A percentile compares a stretch with the other conserved stretches of the same genome.
Conservation (phyloP, 2,329 filamentous ascomycete genomes). For the Ascochyta pisi region DNA sequence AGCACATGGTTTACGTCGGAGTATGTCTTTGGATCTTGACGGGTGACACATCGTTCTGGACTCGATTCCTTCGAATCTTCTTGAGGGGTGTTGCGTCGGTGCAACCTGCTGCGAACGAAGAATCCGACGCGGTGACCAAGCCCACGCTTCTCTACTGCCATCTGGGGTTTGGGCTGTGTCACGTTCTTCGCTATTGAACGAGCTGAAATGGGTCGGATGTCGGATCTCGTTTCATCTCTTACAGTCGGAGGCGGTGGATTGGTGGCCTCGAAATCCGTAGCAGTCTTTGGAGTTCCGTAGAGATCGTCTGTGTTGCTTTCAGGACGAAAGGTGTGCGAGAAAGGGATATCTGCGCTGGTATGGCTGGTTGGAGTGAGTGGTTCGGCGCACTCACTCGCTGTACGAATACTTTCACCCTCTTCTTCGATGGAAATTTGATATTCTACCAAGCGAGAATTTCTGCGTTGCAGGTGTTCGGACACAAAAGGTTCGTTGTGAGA, state of each 20-base stretch:
- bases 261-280: neutral
- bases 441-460: constrained; percentile 38
- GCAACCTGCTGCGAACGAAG: constrained; percentile 43
- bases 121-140: constrained; percentile 42
- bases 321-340: constrained; percentile 39
- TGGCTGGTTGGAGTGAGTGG: constrained; percentile 50
- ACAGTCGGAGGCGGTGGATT: neutral
- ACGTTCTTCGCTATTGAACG: constrained; percentile 11
- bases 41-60: neutral
- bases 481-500: constrained; percentile 28
- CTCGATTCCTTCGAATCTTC: constrained; percentile 20
- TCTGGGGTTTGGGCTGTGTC: constrained; percentile 9
- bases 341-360: constrained; percentile 38
- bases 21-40: neutral
- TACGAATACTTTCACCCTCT: constrained; percentile 49
- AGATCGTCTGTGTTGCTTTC: constrained; percentile 33
- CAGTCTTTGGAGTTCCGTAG: constrained; percentile 25
- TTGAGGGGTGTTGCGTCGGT: constrained; percentile 32
- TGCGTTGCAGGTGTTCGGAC: constrained; percentile 30
- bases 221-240: neutral
- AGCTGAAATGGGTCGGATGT: constrained; percentile 1
- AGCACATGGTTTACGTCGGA: neutral
- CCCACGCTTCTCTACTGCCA: constrained; percentile 36
- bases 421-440: constrained; percentile 44
- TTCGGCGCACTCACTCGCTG: constrained; percentile 48